Percentiles rank a stretch among this genome's conserved stretches.
These are phyloP conservation scores for Aspergillus quadricinctus DNA, from an alignment of 2,329 filamentous ascomycete genomes.

Conservation along the genomic window DNA sequence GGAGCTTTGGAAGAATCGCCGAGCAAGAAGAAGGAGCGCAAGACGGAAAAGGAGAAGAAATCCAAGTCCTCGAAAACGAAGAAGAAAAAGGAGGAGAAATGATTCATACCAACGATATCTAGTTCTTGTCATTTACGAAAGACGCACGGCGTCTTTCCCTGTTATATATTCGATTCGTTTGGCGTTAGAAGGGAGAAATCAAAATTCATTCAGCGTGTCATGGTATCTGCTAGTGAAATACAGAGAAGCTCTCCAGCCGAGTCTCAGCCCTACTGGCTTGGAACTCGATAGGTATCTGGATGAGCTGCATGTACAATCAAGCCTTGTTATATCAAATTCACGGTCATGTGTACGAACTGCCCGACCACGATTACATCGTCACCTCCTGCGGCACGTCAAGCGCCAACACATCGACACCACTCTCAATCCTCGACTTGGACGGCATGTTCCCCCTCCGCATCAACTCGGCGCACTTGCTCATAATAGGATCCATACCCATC, in stretches of 20 bases:
- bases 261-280: not conserved
- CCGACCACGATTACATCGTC: constrained; percentile 11
- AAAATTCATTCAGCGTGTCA: constrained; percentile 9
- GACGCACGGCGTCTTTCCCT: constrained; percentile 9
- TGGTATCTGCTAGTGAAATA: not conserved
- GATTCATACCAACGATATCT: not conserved
- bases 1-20: constrained; percentile 14
- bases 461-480: constrained; percentile 76
- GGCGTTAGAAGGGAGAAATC: constrained; percentile 20
- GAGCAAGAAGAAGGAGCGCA: constrained; percentile 14
- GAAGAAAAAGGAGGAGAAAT: constrained; percentile 18
- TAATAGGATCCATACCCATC: constrained; percentile 85
- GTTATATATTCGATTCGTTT: constrained; percentile 11
- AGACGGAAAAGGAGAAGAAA: constrained; percentile 20
- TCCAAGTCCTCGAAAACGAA: constrained; percentile 19
- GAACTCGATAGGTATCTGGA: not conserved
- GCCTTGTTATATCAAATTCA: not conserved
- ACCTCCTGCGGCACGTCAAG: constrained; percentile 24
- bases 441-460: constrained; percentile 83
- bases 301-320: not conserved
- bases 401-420: constrained; percentile 40
- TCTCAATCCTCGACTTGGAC: constrained; percentile 68
- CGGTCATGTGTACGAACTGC: not conserved
- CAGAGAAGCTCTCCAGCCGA: not conserved
- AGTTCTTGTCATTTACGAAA: constrained; percentile 2